Base-by-base conservation (phyloP, 2,329 filamentous ascomycete genomes). In the Diaporthe ampelina region DNA sequence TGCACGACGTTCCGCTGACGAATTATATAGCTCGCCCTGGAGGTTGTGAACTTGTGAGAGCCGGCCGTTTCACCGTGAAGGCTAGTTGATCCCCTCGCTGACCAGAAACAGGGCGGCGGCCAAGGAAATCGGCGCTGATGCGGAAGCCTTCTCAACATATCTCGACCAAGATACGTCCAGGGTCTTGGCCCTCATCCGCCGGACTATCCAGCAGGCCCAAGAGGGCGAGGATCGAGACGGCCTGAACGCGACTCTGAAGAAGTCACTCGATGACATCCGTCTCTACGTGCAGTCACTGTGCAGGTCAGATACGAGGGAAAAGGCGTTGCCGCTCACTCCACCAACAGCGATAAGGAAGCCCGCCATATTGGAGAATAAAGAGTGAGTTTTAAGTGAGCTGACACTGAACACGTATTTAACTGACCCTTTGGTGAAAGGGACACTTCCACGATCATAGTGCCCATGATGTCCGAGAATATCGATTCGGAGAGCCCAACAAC, bases 41-140 rank as follows among this genome's bases (percentile, higher is more conserved):
- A 76, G 45, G 74, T 72, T 2, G 73, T 72, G 56, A 76, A 56
- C 24, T 56, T 76, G 74, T 76, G 65, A n/a, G 72, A 52, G 19
- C 35, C 10, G 17, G 13, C 1, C 9, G 5, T 9, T 9, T 24
- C 1, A 37, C 43, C 4, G 15, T 15, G 6, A 32, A 63, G 7
- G 9, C 10, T 10, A 8, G n/a, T 24, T 4, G 50, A 52, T n/a
- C 37, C 11, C 21, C 26, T 4, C 3, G 68, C 56, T 70, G 57
- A 74, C 19, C 19, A 43, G 17, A 50, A 24, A n/a, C 29, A 74
- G 73, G 21, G 57, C 73, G 10, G 68, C 57, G 17, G 48, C 68
- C 37, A 70, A 74, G 43, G 73, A 74, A 15, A 61, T 71, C 24
- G 57, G 48, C 43, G 50, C 43, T 24, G 73, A 74, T 26, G 68